A percentile compares a stretch with the other conserved stretches of the same genome.
phyloP scores from a whole-genome alignment of 768 basidiomycete species.

The Nidula microcarpa region DNA sequence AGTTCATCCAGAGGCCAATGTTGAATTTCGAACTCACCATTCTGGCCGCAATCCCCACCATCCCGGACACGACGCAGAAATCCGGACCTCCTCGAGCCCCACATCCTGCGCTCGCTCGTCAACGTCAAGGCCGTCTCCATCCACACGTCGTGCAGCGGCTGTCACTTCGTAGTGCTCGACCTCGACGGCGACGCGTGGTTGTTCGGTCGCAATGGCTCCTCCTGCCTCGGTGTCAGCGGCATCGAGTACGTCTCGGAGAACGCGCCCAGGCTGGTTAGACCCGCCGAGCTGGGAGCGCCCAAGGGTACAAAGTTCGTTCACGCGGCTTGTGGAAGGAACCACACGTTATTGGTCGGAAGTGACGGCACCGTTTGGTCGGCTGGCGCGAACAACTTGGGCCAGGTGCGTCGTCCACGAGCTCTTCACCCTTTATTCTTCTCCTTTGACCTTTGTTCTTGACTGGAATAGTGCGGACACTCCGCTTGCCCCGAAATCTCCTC shows the following conservation, averaged over 20 bases:
- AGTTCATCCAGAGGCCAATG: neutral
- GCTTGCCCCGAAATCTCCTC: slow-evolving; percentile 58
- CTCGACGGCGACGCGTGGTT: slow-evolving; percentile 80
- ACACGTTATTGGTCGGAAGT: slow-evolving; percentile 79
- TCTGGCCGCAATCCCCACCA: neutral
- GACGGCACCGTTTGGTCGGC: slow-evolving; percentile 82
- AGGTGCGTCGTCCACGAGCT: slow-evolving; percentile 44
- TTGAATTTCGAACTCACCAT: neutral
- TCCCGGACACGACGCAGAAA: slow-evolving; percentile 29
- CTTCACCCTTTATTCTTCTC: too few species aligned
- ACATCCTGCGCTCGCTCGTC: slow-evolving; percentile 84
- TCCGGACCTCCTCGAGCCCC: slow-evolving; percentile 83
- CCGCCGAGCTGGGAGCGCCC: slow-evolving; percentile 59
- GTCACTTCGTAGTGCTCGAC: slow-evolving; percentile 76
- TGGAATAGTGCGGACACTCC: slow-evolving; percentile 65
- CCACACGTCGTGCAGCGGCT: slow-evolving; percentile 72
- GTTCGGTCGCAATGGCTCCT: slow-evolving; percentile 80
- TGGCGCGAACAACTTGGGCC: slow-evolving; percentile 78
- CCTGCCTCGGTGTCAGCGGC: slow-evolving; percentile 59
- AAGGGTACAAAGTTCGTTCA: slow-evolving; percentile 63
- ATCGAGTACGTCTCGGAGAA: slow-evolving; percentile 70
- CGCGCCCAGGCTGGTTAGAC: slow-evolving; percentile 58
- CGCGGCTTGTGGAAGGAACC: slow-evolving; percentile 81
- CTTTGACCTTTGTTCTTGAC: slow-evolving; percentile 1
- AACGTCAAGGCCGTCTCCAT: slow-evolving; percentile 74